phyloP scores from a whole-genome alignment of 257 asterid genomes.

The Gentiana straminea region DNA sequence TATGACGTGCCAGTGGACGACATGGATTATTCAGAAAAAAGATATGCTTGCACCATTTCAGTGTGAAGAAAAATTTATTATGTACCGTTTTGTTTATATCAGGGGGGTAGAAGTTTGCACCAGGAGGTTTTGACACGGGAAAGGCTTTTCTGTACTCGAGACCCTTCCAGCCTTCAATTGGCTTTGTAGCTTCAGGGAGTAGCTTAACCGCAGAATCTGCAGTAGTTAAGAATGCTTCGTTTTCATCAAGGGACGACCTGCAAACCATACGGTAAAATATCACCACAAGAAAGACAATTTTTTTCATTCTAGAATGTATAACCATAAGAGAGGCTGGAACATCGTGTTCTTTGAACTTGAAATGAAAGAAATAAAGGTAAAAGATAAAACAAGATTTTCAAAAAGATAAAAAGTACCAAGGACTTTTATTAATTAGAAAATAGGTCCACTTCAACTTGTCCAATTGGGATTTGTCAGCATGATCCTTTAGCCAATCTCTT shows the following conservation, averaged over 20 bases:
- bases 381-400: not conserved
- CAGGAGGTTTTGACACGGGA: slow-evolving; percentile 68
- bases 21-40: not conserved
- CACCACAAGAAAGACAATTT: not conserved
- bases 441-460: slow-evolving; percentile 75
- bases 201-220: slow-evolving; percentile 83
- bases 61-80: slow-evolving; percentile 1
- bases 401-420: slow-evolving; percentile 47
- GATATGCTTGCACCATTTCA: not conserved
- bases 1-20: slow-evolving; percentile 6
- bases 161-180: slow-evolving; percentile 80
- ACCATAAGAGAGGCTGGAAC: not conserved
- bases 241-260: slow-evolving; percentile 92
- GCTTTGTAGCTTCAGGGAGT: slow-evolving; percentile 63
- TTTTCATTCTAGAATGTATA: not conserved
- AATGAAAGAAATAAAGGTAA: not conserved
- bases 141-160: slow-evolving; percentile 65
- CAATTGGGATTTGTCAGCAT: slow-evolving; percentile 54
- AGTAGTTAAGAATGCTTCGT: slow-evolving; percentile 81
- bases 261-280: slow-evolving; percentile 10
- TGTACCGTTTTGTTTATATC: slow-evolving; percentile 91
- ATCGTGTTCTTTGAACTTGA: no score
- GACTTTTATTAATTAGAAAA: slow-evolving; percentile 72
- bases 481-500: slow-evolving; percentile 76
- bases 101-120: slow-evolving; percentile 93